phyloP scores from a whole-genome alignment of 2,329 filamentous ascomycete species.

The Epichloe brachyelytri region DNA sequence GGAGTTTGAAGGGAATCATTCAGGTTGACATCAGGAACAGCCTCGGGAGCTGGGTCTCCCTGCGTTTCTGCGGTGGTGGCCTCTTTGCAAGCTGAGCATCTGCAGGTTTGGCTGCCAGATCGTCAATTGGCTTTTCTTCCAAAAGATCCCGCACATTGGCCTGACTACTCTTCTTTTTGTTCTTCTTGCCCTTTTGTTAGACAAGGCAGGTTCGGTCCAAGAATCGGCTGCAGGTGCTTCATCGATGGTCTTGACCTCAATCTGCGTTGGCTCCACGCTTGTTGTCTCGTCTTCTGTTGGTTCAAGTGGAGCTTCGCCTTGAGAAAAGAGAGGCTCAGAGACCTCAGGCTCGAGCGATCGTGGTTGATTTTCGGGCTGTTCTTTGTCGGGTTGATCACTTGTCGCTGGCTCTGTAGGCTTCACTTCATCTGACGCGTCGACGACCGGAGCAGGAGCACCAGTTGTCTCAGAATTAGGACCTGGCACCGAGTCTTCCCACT shows the following conservation, averaged over 20 bases:
- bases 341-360: slow-evolving; percentile 8
- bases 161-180: slow-evolving; percentile 18
- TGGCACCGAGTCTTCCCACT: slow-evolving; percentile 9
- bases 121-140: slow-evolving; percentile 6
- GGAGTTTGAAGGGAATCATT: neutral
- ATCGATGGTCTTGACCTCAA: slow-evolving; percentile 7
- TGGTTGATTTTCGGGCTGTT: slow-evolving; percentile 1
- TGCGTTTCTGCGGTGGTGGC: neutral
- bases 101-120: neutral
- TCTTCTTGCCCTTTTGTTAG: slow-evolving; percentile 21
- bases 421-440: neutral
- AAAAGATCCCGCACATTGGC: neutral
- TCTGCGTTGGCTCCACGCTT: slow-evolving; percentile 13
- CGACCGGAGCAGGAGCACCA: neutral
- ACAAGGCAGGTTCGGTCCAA: slow-evolving; percentile 6
- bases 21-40: neutral
- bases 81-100: neutral
- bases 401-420: neutral
- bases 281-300: slow-evolving; percentile 13
- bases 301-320: slow-evolving; percentile 15
- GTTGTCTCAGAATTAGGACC: neutral
- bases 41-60: neutral
- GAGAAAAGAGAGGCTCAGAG: slow-evolving; percentile 21
- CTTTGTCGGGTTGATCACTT: neutral
- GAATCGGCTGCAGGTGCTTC: slow-evolving; percentile 2